Evolutionary conservation across 805 yeast genomes (phyloP), one percentile per base, ranked within the genome.

Genomic region (Metschnikowia picachoensis): DNA sequence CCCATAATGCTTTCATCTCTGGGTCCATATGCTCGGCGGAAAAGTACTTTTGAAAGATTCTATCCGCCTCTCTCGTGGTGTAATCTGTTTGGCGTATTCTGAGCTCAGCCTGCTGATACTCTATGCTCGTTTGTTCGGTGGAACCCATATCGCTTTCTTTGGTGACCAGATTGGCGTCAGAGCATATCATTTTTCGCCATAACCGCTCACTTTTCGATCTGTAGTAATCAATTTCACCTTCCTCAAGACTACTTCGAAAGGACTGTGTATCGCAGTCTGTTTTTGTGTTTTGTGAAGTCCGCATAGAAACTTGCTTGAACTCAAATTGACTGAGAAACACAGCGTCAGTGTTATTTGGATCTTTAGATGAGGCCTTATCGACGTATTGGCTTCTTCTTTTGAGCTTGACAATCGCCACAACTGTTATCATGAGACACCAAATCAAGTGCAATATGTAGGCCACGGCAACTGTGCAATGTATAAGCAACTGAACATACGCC

Each of bases 11-110:
- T 51, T 69, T 70, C 39, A 78, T 73, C 50, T 77, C 83, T 0
- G 78, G 77, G 55, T 78, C 83, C 29, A 77, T 76, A 13, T 64
- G 64, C 16, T 65, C 65, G 45, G 74, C 65, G 15, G 58, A 56
- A 37, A 68, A 65, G 50, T 63, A 70, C 39, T 71, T 71, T 36
- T 68, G 65, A 55, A 67, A 76, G 47, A 79, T 78, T 30, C 70
- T 53, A 58, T 82, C 87, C 1, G 79, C 82, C 57, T 82, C 87
- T 48, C 87, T 66, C 1, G 76, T 75, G 0, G 83, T 75, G 60
- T 81, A 81, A 58, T 82, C 83, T 10, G 63, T 72, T 15, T 53
- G 46, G 30, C 51, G 57, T 38, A 56, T 56, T 35, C 57, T 37
- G 34, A 43, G 32, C 43, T 53, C 46, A 16, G 43, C 35, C 28